Conservation (phyloP, 2,329 filamentous ascomycete genomes). For the Fusarium pseudoanthophilum region DNA sequence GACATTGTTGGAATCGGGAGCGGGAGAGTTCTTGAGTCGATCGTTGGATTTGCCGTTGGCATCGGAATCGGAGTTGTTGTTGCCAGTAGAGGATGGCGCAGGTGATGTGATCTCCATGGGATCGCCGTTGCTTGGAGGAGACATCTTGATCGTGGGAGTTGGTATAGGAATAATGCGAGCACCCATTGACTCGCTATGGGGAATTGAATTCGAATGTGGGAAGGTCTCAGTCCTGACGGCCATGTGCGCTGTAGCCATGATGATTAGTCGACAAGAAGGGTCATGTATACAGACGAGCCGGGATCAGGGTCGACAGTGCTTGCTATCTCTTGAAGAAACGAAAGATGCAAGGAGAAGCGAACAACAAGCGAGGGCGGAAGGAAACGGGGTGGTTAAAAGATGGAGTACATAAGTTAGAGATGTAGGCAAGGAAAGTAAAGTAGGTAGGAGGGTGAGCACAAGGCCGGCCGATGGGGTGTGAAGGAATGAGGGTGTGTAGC, state of each 20-base stretch:
- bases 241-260: constrained; percentile 59
- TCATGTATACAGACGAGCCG: constrained; percentile 17
- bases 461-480: constrained; percentile 28
- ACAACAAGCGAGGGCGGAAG: constrained; percentile 23
- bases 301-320: constrained; percentile 24
- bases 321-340: constrained; percentile 21
- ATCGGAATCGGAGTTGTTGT: constrained; percentile 57
- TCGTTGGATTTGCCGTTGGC: constrained; percentile 51
- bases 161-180: constrained; percentile 68
- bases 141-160: constrained; percentile 67
- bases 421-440: constrained; percentile 6
- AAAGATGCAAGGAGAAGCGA: constrained; percentile 23
- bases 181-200: constrained; percentile 59
- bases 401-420: constrained; percentile 27
- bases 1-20: constrained; percentile 51
- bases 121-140: constrained; percentile 66
- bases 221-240: constrained; percentile 63
- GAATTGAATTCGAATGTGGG: constrained; percentile 55
- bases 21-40: constrained; percentile 52
- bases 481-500: constrained; percentile 27
- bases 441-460: constrained; percentile 28
- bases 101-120: constrained; percentile 71
- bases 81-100: constrained; percentile 56
- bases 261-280: constrained; percentile 42
- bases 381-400: constrained; percentile 38